Evolutionary conservation across 1,284 basidiomycete genomes (phyloP), one percentile per base, ranked within the genome.

Genomic region (Pascua guehoae): DNA sequence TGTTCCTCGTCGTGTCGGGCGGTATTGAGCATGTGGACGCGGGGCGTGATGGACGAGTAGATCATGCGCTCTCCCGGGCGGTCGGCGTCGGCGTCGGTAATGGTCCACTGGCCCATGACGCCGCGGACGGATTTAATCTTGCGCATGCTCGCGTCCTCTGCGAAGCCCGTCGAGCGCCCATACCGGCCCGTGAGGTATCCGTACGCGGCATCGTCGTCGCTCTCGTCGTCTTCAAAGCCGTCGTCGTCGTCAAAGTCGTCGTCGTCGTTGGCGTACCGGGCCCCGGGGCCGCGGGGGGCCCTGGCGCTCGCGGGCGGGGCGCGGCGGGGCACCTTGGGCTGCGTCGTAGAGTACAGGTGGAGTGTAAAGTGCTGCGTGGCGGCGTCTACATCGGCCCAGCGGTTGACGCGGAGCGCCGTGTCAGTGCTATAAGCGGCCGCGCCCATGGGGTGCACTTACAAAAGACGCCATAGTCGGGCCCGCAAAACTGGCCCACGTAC

Each of bases 11-110:
- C 85, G 8, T 85, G 81, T 57, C 91, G 89, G 10, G 84, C 78
- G 0, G 90, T 93, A 53, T 83, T 88, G 40, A 91, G 86, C 84
- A 98, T 88, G 70, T 93, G 89, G 0, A 91, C 87, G 10, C 84
- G 86, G 40, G 88, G 84, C 10, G 85, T 84, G 64, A 96, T 89
- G 1, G 86, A 90, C 24, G 88, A 89, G 75, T 98, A 98, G 57
- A 97, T 91, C 80, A 98, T 87, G 68, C 91, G 91, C 75, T 93
- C 85, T 60, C 96, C 98, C 71, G 94, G 87, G 5, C 88, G 88
- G 59, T 89, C 91, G 11, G 96, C 80, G 74, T 97, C 91, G 12
- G 91, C 92, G 76, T 98, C 95, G 2, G 93, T 95, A 54, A 96
- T 88, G 0, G 93, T 95, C 93, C 93, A 96, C 39, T 84, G 80